These are phyloP conservation scores for Plasmodium berghei DNA, from an alignment of 169 alveolate species.

Conservation along the genomic window DNA sequence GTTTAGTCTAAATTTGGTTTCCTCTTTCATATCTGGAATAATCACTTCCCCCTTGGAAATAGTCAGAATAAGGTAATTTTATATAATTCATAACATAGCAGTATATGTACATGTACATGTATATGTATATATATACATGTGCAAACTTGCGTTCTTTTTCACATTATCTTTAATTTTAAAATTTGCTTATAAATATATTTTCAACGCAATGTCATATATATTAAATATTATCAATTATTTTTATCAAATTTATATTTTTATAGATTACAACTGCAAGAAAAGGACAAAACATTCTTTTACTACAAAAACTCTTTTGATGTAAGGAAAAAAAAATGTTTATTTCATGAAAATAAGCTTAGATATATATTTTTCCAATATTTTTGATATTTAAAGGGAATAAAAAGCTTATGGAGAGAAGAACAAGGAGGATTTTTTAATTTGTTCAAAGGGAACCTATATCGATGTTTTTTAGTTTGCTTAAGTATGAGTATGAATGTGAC, in stretches of 20 bases:
- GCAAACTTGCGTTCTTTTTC: not conserved
- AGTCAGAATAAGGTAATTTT: conserved; percentile 49
- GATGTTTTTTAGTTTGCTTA: conserved; percentile 60
- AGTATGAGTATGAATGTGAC: conserved; percentile 64
- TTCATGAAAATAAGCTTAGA: not conserved
- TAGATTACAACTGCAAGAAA: conserved; percentile 66
- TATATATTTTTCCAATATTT: not conserved
- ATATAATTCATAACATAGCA: not conserved
- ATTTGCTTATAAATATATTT: not conserved
- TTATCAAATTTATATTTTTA: not conserved
- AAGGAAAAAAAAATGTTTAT: conserved; percentile 4
- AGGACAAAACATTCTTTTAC: conserved; percentile 37
- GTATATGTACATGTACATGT: not conserved
- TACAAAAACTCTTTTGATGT: conserved; percentile 47
- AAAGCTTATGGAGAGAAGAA: conserved; percentile 35
- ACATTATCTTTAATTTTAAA: not conserved
- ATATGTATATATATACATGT: not conserved
- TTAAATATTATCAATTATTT: not conserved
- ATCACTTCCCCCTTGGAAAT: conserved; percentile 67
- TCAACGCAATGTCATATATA: too few species aligned
- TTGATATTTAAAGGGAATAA: conserved; percentile 40
- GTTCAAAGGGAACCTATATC: conserved; percentile 51
- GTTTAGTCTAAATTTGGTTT: conserved; percentile 34
- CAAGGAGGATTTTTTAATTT: conserved; percentile 29
- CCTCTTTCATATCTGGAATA: conserved; percentile 48